phyloP scores from a whole-genome alignment of 108 stramenopile genomes.

The Hondaea fermentalgiana region DNA sequence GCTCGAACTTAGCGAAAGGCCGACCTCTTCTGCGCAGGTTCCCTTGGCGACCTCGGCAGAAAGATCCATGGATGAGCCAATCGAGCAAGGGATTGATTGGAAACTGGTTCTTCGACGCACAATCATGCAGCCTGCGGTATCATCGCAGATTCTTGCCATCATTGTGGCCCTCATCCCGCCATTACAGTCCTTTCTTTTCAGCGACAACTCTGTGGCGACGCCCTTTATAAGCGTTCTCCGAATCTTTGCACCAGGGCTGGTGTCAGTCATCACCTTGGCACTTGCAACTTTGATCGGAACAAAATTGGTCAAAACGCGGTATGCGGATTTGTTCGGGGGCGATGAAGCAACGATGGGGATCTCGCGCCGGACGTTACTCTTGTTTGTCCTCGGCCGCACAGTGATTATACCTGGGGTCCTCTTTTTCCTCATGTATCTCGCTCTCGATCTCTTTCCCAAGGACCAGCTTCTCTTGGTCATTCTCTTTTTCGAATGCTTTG shows the following conservation, averaged over 20 bases:
- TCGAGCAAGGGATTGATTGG: neutral
- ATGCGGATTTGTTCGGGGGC: neutral
- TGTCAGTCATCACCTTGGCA: neutral
- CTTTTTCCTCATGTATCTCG: neutral
- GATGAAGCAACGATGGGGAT: neutral
- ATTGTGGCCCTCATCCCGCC: neutral
- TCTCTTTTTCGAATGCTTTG: neutral
- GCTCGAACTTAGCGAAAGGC: no score
- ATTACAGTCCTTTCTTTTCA: neutral
- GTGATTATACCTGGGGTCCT: neutral
- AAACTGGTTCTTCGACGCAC: neutral
- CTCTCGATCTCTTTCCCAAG: neutral
- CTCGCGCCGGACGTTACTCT: neutral
- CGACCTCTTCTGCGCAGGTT: no score
- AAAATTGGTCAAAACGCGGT: neutral
- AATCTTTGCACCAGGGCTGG: neutral
- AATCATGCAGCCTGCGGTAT: neutral
- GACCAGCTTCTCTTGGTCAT: neutral
- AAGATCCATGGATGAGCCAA: no score
- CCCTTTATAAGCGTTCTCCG: neutral
- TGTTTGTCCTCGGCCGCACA: neutral
- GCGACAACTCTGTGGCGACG: neutral
- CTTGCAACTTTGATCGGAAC: neutral
- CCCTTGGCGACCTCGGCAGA: no score
- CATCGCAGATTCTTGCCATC: neutral